These are phyloP conservation scores for Hanseniaspora meyeri DNA, from an alignment of 805 yeast species.

Conservation along the genomic window DNA sequence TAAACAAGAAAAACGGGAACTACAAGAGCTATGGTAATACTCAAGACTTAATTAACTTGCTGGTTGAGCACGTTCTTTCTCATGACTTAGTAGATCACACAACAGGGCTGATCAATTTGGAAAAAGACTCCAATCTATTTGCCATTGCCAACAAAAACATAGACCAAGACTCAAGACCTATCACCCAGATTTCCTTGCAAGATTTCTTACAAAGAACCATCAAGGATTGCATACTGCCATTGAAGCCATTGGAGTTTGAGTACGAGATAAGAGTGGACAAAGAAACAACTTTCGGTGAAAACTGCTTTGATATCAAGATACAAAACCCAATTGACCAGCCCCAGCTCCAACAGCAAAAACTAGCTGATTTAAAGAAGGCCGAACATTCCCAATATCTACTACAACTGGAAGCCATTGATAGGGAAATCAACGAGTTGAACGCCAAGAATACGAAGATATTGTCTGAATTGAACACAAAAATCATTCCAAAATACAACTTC, in stretches of 20 bases:
- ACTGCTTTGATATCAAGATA: slow-evolving; percentile 63
- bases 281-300: slow-evolving; percentile 69
- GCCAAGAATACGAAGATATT: slow-evolving; percentile 33
- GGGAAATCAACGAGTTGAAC: slow-evolving; percentile 33
- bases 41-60: slow-evolving; percentile 65
- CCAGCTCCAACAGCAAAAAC: slow-evolving; percentile 24
- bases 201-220: slow-evolving; percentile 58
- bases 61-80: slow-evolving; percentile 69
- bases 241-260: slow-evolving; percentile 66
- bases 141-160: background rate
- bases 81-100: slow-evolving; percentile 35
- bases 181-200: slow-evolving; percentile 25
- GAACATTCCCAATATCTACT: background rate
- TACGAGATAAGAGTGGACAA: slow-evolving; percentile 66
- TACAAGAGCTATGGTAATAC: slow-evolving; percentile 54
- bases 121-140: background rate
- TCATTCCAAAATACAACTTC: slow-evolving; percentile 58
- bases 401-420: slow-evolving; percentile 23
- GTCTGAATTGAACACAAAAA: slow-evolving; percentile 40
- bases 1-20: slow-evolving; percentile 44
- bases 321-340: slow-evolving; percentile 24
- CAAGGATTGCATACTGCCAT: slow-evolving; percentile 54
- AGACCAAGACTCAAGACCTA: background rate
- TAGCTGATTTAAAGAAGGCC: slow-evolving; percentile 16
- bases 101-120: background rate